These are phyloP conservation scores for Penicillium sp. DNA, from an alignment of 2,329 filamentous ascomycete species.

Conservation along the genomic window DNA sequence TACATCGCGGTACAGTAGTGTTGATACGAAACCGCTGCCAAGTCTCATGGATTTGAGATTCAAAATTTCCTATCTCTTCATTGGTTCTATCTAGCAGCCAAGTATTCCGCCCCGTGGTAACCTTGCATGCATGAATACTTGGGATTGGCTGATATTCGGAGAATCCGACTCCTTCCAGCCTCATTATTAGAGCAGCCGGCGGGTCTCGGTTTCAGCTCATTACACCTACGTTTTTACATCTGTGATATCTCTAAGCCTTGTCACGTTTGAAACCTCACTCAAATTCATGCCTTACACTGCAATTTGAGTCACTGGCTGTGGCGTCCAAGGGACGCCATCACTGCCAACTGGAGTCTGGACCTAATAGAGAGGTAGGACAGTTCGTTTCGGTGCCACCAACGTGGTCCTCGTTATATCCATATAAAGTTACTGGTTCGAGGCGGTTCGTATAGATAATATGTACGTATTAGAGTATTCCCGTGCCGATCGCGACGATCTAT, in stretches of 20 bases:
- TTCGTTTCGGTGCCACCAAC: neutral
- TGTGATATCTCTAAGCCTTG: too few species aligned
- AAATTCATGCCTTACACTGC: too few species aligned
- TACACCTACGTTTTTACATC: neutral
- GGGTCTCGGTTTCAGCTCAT: neutral
- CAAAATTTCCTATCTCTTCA: neutral
- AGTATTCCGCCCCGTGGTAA: neutral
- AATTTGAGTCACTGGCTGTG: too few species aligned
- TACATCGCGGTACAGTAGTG: neutral
- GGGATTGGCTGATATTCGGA: neutral
- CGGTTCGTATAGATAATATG: neutral
- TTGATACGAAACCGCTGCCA: neutral
- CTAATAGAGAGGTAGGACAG: too few species aligned
- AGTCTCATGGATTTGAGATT: neutral
- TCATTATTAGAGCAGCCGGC: neutral
- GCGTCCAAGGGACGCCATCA: neutral
- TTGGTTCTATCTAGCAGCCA: neutral
- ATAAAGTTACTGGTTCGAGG: neutral
- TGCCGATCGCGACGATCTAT: neutral
- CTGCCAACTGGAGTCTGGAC: too few species aligned
- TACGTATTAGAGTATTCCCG: neutral
- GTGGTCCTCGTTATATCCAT: too few species aligned
- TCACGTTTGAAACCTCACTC: too few species aligned
- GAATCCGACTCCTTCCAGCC: neutral
- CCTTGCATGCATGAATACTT: neutral